A percentile compares a stretch with the other conserved stretches of the same genome.
phyloP scores from a whole-genome alignment of 2,329 filamentous ascomycete genomes.

The Fusarium pseudonygamai region DNA sequence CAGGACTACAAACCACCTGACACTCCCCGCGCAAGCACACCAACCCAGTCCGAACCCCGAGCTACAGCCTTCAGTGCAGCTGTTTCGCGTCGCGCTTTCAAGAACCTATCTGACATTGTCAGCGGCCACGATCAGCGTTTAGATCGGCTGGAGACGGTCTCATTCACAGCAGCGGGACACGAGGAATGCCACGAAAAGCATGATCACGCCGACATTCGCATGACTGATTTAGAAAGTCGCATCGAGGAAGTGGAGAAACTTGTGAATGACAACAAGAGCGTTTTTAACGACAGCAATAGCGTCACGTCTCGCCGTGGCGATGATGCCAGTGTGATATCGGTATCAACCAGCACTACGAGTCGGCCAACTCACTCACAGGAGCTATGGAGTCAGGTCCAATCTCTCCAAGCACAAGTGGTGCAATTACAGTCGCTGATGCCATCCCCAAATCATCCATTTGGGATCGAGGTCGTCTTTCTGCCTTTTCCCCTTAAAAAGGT shows the following conservation, averaged over 20 bases:
- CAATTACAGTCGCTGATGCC: constrained; percentile 70
- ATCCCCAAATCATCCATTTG: constrained; percentile 72
- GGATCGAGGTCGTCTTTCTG: constrained; percentile 78
- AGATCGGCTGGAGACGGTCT: constrained; percentile 74
- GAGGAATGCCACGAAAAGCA: constrained; percentile 76
- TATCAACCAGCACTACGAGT: constrained; percentile 54
- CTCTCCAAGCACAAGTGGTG: constrained; percentile 60
- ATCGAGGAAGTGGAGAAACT: constrained; percentile 69
- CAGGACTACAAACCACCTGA: constrained; percentile 29
- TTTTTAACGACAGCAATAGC: constrained; percentile 59
- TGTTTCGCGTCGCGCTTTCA: constrained; percentile 51
- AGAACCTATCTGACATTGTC: constrained; percentile 62
- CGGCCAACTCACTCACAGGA: constrained; percentile 55
- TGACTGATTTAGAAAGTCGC: constrained; percentile 74
- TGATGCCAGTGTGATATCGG: constrained; percentile 59
- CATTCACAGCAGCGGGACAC: constrained; percentile 71
- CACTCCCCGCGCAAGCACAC: constrained; percentile 32
- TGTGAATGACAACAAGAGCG: constrained; percentile 53
- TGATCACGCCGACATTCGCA: constrained; percentile 71
- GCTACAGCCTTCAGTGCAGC: constrained; percentile 31
- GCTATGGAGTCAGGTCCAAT: constrained; percentile 60
- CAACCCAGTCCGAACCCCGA: constrained; percentile 45
- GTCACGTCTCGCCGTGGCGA: constrained; percentile 51
- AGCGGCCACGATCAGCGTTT: constrained; percentile 71
- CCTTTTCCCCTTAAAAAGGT: constrained; percentile 71